Evolutionary conservation across 306 rosid genomes (phyloP), one percentile per base, ranked within the genome.

Genomic region (Betula pendula): DNA sequence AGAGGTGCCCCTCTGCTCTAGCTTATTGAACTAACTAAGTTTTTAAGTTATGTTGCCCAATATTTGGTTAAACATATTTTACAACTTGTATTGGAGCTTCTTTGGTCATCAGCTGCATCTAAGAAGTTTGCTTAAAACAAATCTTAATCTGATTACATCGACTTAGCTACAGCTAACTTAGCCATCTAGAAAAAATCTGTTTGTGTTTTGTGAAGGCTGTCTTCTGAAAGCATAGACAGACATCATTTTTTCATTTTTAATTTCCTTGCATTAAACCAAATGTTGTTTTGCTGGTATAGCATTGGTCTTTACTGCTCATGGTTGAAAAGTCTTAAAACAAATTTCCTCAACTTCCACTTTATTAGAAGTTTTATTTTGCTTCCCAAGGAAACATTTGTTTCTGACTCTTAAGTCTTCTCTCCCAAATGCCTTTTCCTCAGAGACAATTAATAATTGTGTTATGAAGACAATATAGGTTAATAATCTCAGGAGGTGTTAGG

Each of bases 1-100:
- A 14, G 99, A 96, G 98, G 99, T 96, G 75, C 49, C 33, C 77
- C 72, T 79, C 83, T 79, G 49, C 45, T 20, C 72, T 65, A 19
- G 50, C 74, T 31, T 82, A 38, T 79, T 69, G 42, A 42, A 52
- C 48, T 65, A 60, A 2, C 52, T 73, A 68, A 47, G 65, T 75
- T 73, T 71, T 51, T 68, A 70, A 40, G 71, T 45, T 43, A 2
- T 19, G 20, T 71, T 74, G 79, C 56, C 42, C 42, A 38, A 5
- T 38, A 38, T 38, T 38, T 38, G 42, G 6, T 38, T 38, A 38
- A 38, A 5, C 7, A 38, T 38, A 38, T 38, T 38, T 38, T 38
- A 38, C 7, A 38, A 38, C 42, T 38, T 38, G 42, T 38, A 38
- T 2, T 56, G 16, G 65, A 12, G 17, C 68, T 13, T 60, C 68